Base-by-base conservation (phyloP, 2,329 filamentous ascomycete species). In the Claviceps humidiphila region DNA sequence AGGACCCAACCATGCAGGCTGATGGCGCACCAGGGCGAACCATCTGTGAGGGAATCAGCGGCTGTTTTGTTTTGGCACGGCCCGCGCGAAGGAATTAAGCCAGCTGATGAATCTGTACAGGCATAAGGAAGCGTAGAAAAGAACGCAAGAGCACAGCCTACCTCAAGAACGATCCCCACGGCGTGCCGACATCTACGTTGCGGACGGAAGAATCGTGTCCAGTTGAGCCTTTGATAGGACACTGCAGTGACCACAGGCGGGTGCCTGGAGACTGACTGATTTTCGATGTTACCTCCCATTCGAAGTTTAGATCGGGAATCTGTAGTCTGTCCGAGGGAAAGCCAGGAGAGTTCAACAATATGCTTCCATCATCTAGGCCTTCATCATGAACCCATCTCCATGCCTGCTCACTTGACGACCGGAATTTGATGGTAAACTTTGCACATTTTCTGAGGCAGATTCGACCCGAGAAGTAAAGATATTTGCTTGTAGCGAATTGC, bases 1-100 rank as follows among this genome's bases (percentile, higher is more conserved):
- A n/a, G 91, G 91, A 7, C 85, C 88, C 11, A 95, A 71, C 91
- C 91, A 97, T 1, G 89, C 85, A 38, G 77, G 78, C 81, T 84
- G 93, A 3, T 87, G 73, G 17, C 89, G 81, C 5, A 94, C 82
- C 13, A 95, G 69, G 7, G 87, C 81, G 64, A 95, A 91, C 81
- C 89, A 95, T 59, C 85, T 80, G 49, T 47, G 24, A 20, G 6
- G n/a, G n/a, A 5, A 49, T 55, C 44, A 55, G 51, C 34, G 14
- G 16, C 14, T 22, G 34, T 16, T 17, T 34, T 51, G 9, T 16
- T 51, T 51, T 8, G n/a, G 2, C 24, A 37, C 2, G 37, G 7
- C 5, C 22, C n/a, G 14, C 8, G 4, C 8, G 16, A 20, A 5
- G 22, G 8, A 17, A 44, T 24, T 13, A 5, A 24, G 22, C 7